These are phyloP conservation scores for Monosporascus cannonballus DNA, from an alignment of 2,329 filamentous ascomycete species.

Conservation along the genomic window DNA sequence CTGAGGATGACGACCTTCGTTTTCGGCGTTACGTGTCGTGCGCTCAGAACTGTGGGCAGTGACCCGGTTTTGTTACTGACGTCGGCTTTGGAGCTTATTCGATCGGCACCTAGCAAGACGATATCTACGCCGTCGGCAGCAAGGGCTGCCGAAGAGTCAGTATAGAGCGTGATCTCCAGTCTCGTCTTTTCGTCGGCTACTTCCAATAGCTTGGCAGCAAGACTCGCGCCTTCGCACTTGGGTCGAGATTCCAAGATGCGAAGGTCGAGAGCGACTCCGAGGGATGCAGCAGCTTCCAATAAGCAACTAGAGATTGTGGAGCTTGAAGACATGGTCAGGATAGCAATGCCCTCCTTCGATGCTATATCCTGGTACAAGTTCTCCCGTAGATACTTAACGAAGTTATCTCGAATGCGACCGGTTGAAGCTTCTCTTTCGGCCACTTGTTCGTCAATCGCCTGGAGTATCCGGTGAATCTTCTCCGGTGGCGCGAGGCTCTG, in stretches of 20 bases:
- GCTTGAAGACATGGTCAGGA: constrained; percentile 58
- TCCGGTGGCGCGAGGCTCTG: constrained; percentile 16
- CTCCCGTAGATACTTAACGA: constrained; percentile 28
- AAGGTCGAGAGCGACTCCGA: constrained; percentile 41
- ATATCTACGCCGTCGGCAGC: constrained; percentile 47
- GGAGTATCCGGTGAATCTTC: constrained; percentile 18
- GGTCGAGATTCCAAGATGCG: constrained; percentile 62
- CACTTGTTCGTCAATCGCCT: constrained; percentile 18
- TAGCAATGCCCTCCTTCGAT: constrained; percentile 29
- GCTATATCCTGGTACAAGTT: constrained; percentile 7
- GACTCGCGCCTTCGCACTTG: constrained; percentile 56
- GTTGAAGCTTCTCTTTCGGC: constrained; percentile 8
- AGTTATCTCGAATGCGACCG: constrained; percentile 26
- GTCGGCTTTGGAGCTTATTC: constrained; percentile 49
- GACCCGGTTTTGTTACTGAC: constrained; percentile 65
- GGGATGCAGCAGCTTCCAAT: constrained; percentile 29
- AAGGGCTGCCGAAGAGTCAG: constrained; percentile 54
- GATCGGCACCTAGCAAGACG: constrained; percentile 59
- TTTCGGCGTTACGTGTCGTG: constrained; percentile 39
- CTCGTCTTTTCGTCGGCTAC: constrained; percentile 6
- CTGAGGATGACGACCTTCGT: constrained; percentile 49
- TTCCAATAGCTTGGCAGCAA: constrained; percentile 38
- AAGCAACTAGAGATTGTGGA: constrained; percentile 52
- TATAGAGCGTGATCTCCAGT: constrained; percentile 41
- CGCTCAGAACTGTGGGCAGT: constrained; percentile 49